Evolutionary conservation across 202 grass and related monocot species (phyloP).

Genomic region (Bolboschoenoplectus hybrid): DNA sequence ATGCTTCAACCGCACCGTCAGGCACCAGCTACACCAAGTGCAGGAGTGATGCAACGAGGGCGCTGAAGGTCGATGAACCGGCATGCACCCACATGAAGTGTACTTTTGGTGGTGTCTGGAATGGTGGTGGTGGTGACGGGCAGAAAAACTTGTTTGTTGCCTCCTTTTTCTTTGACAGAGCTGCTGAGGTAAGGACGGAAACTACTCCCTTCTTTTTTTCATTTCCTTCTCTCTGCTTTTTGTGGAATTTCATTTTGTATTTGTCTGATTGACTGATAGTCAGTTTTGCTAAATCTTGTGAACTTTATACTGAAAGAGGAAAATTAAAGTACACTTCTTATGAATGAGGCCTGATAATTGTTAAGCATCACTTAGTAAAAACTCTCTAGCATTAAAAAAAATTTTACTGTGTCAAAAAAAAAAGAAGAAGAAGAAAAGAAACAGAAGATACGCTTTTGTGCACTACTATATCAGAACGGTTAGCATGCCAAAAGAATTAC

Average conservation of each 20-base stretch:
- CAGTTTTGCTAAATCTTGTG: not conserved
- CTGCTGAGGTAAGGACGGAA: conserved; percentile 67
- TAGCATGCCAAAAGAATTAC: not conserved
- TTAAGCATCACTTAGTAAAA: not conserved
- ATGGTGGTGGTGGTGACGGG: conserved; percentile 96
- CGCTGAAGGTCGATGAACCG: conserved; percentile 84
- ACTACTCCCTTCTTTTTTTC: not conserved
- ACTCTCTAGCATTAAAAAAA: not conserved
- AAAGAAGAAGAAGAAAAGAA: not conserved
- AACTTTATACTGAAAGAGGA: not conserved
- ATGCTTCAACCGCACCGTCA: conserved; percentile 68
- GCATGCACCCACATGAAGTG: conserved; percentile 98
- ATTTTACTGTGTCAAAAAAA: not conserved
- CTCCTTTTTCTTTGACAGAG: conserved; percentile 97
- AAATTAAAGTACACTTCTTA: not conserved
- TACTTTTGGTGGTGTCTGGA: conserved; percentile 98
- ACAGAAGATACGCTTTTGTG: not conserved
- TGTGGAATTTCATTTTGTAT: conserved; percentile 26
- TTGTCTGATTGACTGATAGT: conserved; percentile 15
- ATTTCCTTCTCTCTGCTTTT: conserved; percentile 18
- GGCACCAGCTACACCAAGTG: conserved; percentile 84
- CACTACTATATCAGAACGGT: not conserved
- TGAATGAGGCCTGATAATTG: not conserved
- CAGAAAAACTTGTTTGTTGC: conserved; percentile 98
- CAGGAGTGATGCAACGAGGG: conserved; percentile 63